Base-by-base conservation (phyloP, 768 basidiomycete genomes). In the Fomitopsis serialis region DNA sequence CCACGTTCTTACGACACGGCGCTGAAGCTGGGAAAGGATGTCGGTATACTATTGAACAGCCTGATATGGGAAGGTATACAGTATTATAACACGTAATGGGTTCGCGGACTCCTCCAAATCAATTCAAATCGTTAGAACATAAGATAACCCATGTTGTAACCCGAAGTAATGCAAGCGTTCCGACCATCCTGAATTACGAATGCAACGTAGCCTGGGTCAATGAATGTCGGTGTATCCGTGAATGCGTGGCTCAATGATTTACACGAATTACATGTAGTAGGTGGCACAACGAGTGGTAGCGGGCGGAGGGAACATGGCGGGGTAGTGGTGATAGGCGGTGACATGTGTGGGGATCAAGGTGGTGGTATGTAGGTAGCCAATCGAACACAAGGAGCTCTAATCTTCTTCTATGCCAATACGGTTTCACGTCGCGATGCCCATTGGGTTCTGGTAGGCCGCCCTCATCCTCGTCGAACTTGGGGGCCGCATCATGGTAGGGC, bases 1-100 rank as follows among this genome's bases (percentile, higher is more conserved):
- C 87, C 1, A 79, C 74, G 70, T 87, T 87, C 79, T 15, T 79
- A 84, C 49, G 79, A 83, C 1, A 69, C 75, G 5, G 78, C 79
- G 1, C 61, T 81, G 52, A 64, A 63, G 3, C 66, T 90, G 8
- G 84, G 87, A 15, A 78, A 78, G 45, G 77, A 87, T 34, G 59
- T 90, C 17, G 74, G 78, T 1, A 73, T 92, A 12, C 69, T 77
- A 0, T 54, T 91, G 43, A 74, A 80, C 54, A 87, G 90, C 57
- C 58, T 88, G 34, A 66, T 91, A 58, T 91, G 87, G 82, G 87
- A 90, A 36, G 45, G 44, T 19, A 24, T 55, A 42, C 46, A 49
- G 37, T 40, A 40, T 19, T 5, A 15, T 40, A 40, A 40, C 19
- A 32, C 11, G 29, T 32, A 32, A 32, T 32, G 29, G 6, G 29